Evolutionary conservation across 768 basidiomycete species (phyloP).

Genomic region (Imleria badia): DNA sequence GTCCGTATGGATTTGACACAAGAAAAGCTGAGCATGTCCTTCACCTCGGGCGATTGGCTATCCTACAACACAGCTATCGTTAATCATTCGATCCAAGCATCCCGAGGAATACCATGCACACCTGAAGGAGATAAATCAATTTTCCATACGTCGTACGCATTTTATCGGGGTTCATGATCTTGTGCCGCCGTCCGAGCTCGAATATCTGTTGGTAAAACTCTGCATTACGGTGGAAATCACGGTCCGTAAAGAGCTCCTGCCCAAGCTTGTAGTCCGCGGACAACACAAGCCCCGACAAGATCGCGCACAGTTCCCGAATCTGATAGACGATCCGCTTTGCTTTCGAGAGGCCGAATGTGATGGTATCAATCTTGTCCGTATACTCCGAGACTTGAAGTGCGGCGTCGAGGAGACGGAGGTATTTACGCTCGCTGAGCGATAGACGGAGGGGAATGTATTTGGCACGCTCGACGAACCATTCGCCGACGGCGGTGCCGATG

Average conservation of each 20-base stretch:
- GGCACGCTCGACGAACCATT: constrained; percentile 83
- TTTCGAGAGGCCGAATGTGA: constrained; percentile 75
- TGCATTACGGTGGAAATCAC: constrained; percentile 77
- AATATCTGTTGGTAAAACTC: constrained; percentile 80
- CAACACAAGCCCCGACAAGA: constrained; percentile 79
- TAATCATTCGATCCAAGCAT: background rate
- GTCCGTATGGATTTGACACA: constrained; percentile 79
- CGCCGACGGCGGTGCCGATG: constrained; percentile 63
- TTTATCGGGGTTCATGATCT: constrained; percentile 92
- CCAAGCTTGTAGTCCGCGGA: constrained; percentile 86
- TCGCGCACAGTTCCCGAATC: constrained; percentile 84
- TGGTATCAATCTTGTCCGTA: constrained; percentile 86
- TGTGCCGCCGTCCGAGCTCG: constrained; percentile 80
- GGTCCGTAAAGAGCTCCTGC: constrained; percentile 80
- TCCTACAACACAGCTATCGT: constrained; percentile 48
- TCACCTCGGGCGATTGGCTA: constrained; percentile 80
- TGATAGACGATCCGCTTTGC: constrained; percentile 87
- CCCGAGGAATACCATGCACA: constrained; percentile 27
- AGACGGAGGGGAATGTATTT: constrained; percentile 81
- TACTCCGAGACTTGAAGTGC: constrained; percentile 85
- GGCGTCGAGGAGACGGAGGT: constrained; percentile 80
- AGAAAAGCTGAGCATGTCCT: constrained; percentile 75
- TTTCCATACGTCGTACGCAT: constrained; percentile 91
- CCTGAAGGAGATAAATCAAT: constrained; percentile 80
- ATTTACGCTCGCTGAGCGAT: constrained; percentile 75